These are phyloP conservation scores for Gelatoporia subvermispora DNA, from an alignment of 768 basidiomycete species.

Conservation along the genomic window DNA sequence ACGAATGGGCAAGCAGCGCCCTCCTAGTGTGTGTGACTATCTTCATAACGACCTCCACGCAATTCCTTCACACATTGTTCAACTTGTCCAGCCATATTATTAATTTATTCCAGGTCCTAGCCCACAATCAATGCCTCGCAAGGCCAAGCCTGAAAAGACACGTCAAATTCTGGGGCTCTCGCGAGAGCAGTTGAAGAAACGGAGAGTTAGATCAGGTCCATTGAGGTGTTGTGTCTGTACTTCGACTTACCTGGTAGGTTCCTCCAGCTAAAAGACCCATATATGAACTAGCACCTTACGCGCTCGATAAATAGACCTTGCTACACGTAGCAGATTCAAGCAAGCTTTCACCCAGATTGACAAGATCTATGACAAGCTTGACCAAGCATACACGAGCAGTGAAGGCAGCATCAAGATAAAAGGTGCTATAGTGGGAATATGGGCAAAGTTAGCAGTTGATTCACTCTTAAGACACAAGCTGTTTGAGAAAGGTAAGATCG, in stretches of 20 bases:
- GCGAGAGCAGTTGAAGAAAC: conserved; percentile 38
- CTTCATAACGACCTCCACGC: too few relatives aligned
- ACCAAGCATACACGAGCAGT: conserved; percentile 41
- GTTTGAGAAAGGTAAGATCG: conserved; percentile 44
- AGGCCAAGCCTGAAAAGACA: too few relatives aligned
- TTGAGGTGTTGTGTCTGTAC: conserved; percentile 40
- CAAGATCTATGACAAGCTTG: conserved; percentile 43
- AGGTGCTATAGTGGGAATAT: conserved; percentile 58
- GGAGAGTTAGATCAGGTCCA: conserved; percentile 43
- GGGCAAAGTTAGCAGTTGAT: conserved; percentile 59
- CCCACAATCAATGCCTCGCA: too few relatives aligned
- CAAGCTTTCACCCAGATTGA: conserved; percentile 57
- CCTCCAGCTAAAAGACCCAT: neutral
- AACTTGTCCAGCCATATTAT: too few relatives aligned
- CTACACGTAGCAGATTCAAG: conserved; percentile 53
- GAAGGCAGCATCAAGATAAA: conserved; percentile 40
- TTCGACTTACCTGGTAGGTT: conserved; percentile 53
- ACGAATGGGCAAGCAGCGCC: too few relatives aligned
- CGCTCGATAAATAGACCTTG: conserved; percentile 38
- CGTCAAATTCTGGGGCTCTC: too few relatives aligned
- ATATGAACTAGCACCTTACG: neutral
- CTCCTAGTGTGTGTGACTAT: too few relatives aligned
- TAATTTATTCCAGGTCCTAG: too few relatives aligned
- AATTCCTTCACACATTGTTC: too few relatives aligned
- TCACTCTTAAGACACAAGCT: conserved; percentile 57